A percentile compares a stretch with the other conserved stretches of the same genome.
Conservation (phyloP, 1,284 basidiomycete species). For the Wolfiporia cocos region DNA sequence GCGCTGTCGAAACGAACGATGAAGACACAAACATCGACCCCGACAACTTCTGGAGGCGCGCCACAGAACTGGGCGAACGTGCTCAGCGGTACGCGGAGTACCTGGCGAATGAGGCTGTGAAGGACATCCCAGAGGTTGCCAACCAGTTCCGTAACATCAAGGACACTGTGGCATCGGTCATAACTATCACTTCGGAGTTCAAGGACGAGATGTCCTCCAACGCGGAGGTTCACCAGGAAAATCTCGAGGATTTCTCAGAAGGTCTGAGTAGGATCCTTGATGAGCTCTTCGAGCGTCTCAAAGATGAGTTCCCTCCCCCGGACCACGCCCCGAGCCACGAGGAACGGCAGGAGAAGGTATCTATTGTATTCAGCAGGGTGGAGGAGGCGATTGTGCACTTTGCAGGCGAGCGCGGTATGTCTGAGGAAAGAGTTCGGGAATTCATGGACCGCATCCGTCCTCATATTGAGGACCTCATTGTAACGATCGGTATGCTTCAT, state of each 20-base stretch:
- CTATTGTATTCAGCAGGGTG: conserved; percentile 5
- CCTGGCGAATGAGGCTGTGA: background rate
- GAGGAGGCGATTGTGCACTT: conserved; percentile 9
- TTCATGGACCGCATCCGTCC: conserved; percentile 6
- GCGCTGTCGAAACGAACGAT: too few relatives aligned
- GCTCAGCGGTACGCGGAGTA: conserved; percentile 1
- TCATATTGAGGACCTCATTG: conserved; percentile 1
- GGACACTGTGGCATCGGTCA: background rate
- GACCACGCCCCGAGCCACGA: conserved; percentile 17
- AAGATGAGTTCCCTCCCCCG: conserved; percentile 18
- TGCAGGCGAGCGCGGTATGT: conserved; percentile 9
- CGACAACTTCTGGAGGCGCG: conserved; percentile 5
- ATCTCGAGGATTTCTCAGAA: background rate
- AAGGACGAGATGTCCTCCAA: background rate
- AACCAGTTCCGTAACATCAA: background rate
- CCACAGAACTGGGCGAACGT: background rate
- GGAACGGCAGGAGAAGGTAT: conserved; percentile 10
- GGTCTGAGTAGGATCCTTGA: conserved; percentile 1
- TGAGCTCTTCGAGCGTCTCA: conserved; percentile 10
- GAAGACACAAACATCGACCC: too few relatives aligned
- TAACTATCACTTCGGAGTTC: background rate
- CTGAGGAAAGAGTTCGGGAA: conserved; percentile 8
- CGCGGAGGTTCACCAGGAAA: background rate
- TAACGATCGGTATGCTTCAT: conserved; percentile 7
- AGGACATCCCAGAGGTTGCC: background rate